Base-by-base conservation (phyloP, 164 flowering plant species). In the Warburgia ugandensis region DNA sequence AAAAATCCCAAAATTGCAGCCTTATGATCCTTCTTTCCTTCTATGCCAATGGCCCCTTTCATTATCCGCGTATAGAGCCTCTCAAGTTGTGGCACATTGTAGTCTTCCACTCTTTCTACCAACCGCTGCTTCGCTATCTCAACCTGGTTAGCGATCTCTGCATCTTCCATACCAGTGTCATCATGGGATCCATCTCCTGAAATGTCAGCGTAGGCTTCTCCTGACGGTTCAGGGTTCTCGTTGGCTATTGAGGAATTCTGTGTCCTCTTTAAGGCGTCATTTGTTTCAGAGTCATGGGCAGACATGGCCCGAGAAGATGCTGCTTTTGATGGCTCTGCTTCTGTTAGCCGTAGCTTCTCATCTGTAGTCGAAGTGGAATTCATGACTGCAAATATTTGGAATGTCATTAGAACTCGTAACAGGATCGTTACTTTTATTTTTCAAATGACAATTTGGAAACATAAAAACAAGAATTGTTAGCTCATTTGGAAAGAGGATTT, bases 1-100 rank as follows among this genome's bases (percentile, higher is more conserved):
- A 88, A 71, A 67, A 70, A 78, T 46, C 54, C 73, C 62, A 82
- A 68, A 73, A 78, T 66, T 49, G 77, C 61, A 47, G 60, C 40
- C 73, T 73, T 79, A 7, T 68, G 65, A 45, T 68, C 70, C 32
- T 38, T 66, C 41, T 44, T 42, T 26, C 54, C 65, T 60, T 72
- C 79, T 22, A 60, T 59, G 50, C 71, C 83, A 22, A 86, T 68
- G 5, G 75, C 76, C 20, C 86, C 81, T 71, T 78, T 86, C 72
- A 86, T 73, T 6, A 89, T 45, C 5, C 80, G 70, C 0, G 87
- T 64, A 68, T 94, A 86, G 4, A 94, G 78, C 68, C 89, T 82
- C 65, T 94, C 99, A 31, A 94, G 84, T 70, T 83, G 87, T 5
- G 99, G 97, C 45, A 94, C 75, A 30, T 70, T 75, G 45, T 79